These are phyloP conservation scores for Pyrus hybrid DNA, from an alignment of 331 rosid genomes.

Conservation along the genomic window DNA sequence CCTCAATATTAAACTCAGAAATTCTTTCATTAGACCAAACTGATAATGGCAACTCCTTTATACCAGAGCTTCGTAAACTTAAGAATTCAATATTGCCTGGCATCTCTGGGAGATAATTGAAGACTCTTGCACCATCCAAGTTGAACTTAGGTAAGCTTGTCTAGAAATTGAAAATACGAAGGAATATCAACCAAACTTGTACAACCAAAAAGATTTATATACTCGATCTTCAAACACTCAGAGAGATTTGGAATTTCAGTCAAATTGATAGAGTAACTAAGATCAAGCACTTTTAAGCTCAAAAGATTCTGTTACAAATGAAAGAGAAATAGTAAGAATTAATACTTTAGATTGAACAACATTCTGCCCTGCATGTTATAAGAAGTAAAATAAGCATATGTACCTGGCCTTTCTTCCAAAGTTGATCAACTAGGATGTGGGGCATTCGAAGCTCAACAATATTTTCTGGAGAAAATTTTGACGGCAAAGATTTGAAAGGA, in stretches of 20 bases:
- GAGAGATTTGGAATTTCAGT: background rate
- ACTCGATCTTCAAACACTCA: background rate
- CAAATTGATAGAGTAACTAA: fast-evolving
- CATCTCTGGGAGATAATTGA: background rate
- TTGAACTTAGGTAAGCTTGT: background rate
- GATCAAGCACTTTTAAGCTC: background rate
- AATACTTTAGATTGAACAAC: background rate
- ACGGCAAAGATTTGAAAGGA: slow-evolving; percentile 29
- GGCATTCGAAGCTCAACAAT: slow-evolving; percentile 2
- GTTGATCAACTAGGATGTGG: background rate
- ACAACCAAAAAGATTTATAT: background rate
- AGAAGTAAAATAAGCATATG: background rate
- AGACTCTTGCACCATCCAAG: background rate
- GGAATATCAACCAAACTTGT: background rate
- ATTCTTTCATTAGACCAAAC: background rate
- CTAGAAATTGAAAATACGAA: background rate
- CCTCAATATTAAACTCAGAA: too few species aligned
- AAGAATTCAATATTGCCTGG: background rate
- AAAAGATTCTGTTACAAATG: background rate
- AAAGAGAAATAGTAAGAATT: background rate
- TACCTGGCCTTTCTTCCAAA: background rate
- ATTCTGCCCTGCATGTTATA: too few species aligned
- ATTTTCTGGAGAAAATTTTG: slow-evolving; percentile 7
- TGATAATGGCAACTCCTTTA: background rate
- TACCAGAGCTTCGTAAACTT: background rate